A percentile compares a stretch with the other conserved stretches of the same genome.
phyloP scores from a whole-genome alignment of 331 rosid species.

The Arachis monticola region DNA sequence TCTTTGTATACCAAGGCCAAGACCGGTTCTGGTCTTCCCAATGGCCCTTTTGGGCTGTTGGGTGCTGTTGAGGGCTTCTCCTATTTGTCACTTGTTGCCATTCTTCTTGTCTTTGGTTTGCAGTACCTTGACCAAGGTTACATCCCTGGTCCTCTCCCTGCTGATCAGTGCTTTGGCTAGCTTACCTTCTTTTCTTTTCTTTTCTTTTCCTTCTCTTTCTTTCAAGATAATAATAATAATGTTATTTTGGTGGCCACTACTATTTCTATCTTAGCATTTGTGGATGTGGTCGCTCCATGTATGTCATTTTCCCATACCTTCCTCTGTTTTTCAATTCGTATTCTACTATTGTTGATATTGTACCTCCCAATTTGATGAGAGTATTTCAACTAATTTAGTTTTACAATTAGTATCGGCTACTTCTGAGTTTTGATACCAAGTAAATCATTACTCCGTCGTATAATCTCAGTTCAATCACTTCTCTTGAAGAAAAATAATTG shows the following conservation, averaged over 20 bases:
- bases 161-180: conserved; percentile 93
- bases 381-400: no score
- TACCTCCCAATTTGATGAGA: no score
- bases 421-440: no score
- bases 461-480: no score
- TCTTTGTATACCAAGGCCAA: conserved; percentile 76
- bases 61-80: conserved; percentile 94
- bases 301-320: background rate
- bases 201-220: background rate
- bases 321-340: background rate
- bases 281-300: conserved; percentile 38
- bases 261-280: conserved; percentile 32
- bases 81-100: conserved; percentile 61
- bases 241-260: conserved; percentile 36
- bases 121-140: conserved; percentile 80
- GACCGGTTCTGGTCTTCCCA: conserved; percentile 90
- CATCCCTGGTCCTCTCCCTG: conserved; percentile 90
- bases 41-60: conserved; percentile 77
- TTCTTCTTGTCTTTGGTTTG: conserved; percentile 77
- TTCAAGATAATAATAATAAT: conserved; percentile 6
- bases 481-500: no score
- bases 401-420: no score
- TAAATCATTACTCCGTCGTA: no score
- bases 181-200: background rate
- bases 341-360: background rate